phyloP scores from a whole-genome alignment of 805 yeast species.

The Wickerhamiella galacta region DNA sequence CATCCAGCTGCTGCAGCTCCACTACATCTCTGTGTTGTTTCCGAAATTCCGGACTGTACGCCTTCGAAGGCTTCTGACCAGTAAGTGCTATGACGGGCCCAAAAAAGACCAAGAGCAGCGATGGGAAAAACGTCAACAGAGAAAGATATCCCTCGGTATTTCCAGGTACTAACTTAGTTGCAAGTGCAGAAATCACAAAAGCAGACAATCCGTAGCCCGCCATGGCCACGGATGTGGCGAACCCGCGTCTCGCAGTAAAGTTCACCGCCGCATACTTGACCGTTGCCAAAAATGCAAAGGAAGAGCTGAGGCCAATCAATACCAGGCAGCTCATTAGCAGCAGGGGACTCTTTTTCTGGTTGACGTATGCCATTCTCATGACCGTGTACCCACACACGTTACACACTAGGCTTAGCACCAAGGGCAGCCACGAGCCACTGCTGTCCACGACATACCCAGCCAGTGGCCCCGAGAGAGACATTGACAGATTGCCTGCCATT shows the following conservation, averaged over 20 bases:
- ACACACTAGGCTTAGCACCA: slow-evolving; percentile 32
- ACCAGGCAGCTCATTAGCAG: slow-evolving; percentile 31
- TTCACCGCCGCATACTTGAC: slow-evolving; percentile 59
- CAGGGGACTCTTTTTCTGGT: slow-evolving; percentile 22
- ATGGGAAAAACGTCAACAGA: slow-evolving; percentile 26
- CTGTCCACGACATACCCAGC: slow-evolving; percentile 51
- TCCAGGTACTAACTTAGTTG: slow-evolving; percentile 36
- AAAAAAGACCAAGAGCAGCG: slow-evolving; percentile 30
- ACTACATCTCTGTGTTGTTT: too few species aligned
- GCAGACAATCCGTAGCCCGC: slow-evolving; percentile 66
- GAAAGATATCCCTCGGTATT: slow-evolving; percentile 40
- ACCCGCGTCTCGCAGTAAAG: slow-evolving; percentile 50
- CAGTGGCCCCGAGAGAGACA: slow-evolving; percentile 47
- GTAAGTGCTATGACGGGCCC: slow-evolving; percentile 11
- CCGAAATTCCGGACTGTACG: too few species aligned
- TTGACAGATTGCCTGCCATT: slow-evolving; percentile 49
- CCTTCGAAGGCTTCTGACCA: too few species aligned
- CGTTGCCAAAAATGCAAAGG: slow-evolving; percentile 44
- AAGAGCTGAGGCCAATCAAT: slow-evolving; percentile 52
- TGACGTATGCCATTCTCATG: slow-evolving; percentile 34
- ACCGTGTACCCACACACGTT: slow-evolving; percentile 41
- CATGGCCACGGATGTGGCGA: slow-evolving; percentile 61
- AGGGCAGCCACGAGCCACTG: slow-evolving; percentile 39
- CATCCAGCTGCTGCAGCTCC: too few species aligned
- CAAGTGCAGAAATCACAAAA: slow-evolving; percentile 41